Evolutionary conservation across 768 basidiomycete genomes (phyloP), one percentile per base, ranked within the genome.

Genomic region (Termitomyces sp.): DNA sequence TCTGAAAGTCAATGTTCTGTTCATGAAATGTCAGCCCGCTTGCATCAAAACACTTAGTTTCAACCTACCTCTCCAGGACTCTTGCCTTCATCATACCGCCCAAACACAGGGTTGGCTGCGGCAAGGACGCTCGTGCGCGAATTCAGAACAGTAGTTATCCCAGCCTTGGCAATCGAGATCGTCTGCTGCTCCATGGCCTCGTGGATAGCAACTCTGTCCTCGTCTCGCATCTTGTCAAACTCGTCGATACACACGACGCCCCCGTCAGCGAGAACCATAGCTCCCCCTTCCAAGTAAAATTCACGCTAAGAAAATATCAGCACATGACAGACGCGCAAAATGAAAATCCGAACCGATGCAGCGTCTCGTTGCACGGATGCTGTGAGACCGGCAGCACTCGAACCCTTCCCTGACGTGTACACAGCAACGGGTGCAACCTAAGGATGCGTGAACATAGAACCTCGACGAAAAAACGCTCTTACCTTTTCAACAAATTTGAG

Each of bases 161-260:
- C 97, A 4, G 97, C 97, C 73, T 99, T 98, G 18, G 96, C 96
- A 65, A 99, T 98, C 2, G 97, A 98, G 67, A 99, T 98, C 0
- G 97, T 99, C 70, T 98, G 96, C 70, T 99, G 97, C 70, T 99
- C 97, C 97, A 99, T 99, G 15, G 96, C 97, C 77, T 98, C 97
- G 75, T 98, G 97, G 62, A 98, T 98, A 0, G 97, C 97, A 5
- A 98, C 97, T 58, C 97, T 88, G 73, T 99, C 97, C 74, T 98
- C 96, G 67, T 99, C 97, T 42, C 96, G 83, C 97, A 99, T 99
- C 79, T 99, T 99, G 77, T 99, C 97, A 68, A 99, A 99, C 73
- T 99, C 97, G 68, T 99, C 97, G 70, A 99, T 99, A 70, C 97
- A 98, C 42, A 98, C 97, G 15, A 99, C 96, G 33, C 97, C 97